Percentiles rank a stretch among this genome's conserved stretches.
phyloP scores from a whole-genome alignment of 78 protist genomes.

The Emiliania huxleyi region DNA sequence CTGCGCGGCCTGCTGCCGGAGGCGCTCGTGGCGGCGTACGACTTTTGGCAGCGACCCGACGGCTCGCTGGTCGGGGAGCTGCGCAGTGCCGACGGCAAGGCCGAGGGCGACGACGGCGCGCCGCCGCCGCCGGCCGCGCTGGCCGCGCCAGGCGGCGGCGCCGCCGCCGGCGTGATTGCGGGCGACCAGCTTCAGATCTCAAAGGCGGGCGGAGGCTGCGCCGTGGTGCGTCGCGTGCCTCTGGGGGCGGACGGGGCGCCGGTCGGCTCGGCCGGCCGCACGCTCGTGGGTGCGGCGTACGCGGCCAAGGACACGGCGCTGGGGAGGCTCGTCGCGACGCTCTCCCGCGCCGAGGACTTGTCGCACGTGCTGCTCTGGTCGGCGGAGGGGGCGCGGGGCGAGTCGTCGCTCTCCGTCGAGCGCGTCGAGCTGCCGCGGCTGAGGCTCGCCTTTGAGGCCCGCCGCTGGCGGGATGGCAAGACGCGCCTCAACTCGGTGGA shows the following conservation, averaged over 20 bases:
- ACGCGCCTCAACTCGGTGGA: not conserved
- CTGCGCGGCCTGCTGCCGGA: conserved; percentile 52
- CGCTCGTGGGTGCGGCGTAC: not conserved
- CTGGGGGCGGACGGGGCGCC: not conserved
- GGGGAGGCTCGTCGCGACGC: not conserved
- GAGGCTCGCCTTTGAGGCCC: not conserved
- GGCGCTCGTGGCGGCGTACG: not conserved
- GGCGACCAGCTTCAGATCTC: not conserved
- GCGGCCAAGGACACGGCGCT: not conserved
- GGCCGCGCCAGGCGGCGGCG: not conserved
- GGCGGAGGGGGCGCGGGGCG: not conserved
- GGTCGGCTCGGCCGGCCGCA: not conserved
- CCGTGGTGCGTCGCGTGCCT: not conserved
- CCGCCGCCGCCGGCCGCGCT: not conserved
- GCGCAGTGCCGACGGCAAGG: not conserved
- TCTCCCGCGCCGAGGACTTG: not conserved
- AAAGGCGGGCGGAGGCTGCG: not conserved
- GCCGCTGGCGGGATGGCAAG: too few species aligned
- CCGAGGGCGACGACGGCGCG: not conserved
- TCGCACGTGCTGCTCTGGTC: not conserved
- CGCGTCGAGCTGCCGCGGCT: conserved; percentile 18
- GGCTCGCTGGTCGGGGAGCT: not conserved
- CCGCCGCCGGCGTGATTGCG: not conserved
- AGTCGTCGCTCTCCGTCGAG: not conserved
- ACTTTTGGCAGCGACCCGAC: conserved; percentile 38